Conservation (phyloP, 345 rosid genomes). For the Mercurialis annua region DNA sequence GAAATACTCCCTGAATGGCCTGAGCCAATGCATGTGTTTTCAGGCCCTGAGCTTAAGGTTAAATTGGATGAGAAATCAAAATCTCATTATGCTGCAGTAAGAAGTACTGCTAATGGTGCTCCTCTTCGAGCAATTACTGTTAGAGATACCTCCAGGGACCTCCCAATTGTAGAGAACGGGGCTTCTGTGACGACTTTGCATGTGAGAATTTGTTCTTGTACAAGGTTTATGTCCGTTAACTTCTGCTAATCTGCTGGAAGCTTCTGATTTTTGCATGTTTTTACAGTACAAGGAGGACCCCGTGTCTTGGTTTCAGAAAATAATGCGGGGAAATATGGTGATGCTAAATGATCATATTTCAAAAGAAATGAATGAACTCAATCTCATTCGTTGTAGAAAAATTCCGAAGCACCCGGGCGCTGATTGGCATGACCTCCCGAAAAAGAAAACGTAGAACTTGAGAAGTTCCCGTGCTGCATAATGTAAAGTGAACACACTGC, state of each 20-base stretch:
- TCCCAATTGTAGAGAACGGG: constrained; percentile 66
- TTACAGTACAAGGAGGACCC: constrained; percentile 56
- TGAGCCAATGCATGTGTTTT: constrained; percentile 91
- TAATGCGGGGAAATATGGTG: constrained; percentile 46
- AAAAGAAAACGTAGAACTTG: constrained; percentile 31
- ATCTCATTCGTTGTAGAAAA: constrained; percentile 60
- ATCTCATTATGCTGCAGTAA: constrained; percentile 59
- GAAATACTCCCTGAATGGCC: constrained; percentile 93
- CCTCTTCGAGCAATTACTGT: constrained; percentile 89
- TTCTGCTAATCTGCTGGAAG: no score
- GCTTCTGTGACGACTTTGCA: constrained; percentile 46
- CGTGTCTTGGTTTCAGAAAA: constrained; percentile 75
- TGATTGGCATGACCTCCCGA: constrained; percentile 87
- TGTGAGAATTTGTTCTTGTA: constrained; percentile 23
- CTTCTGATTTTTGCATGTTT: neutral
- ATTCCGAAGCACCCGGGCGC: constrained; percentile 89
- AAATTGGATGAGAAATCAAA: constrained; percentile 39
- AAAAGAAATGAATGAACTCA: constrained; percentile 72
- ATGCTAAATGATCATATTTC: constrained; percentile 71
- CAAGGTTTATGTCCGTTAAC: no score
- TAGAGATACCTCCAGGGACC: constrained; percentile 83
- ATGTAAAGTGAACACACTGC: no score
- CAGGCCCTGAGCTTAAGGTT: constrained; percentile 55
- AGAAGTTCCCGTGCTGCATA: no score
- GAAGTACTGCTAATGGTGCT: constrained; percentile 74